Base-by-base conservation (phyloP, 208 protist species). In the Acanthamoeba sp. region DNA sequence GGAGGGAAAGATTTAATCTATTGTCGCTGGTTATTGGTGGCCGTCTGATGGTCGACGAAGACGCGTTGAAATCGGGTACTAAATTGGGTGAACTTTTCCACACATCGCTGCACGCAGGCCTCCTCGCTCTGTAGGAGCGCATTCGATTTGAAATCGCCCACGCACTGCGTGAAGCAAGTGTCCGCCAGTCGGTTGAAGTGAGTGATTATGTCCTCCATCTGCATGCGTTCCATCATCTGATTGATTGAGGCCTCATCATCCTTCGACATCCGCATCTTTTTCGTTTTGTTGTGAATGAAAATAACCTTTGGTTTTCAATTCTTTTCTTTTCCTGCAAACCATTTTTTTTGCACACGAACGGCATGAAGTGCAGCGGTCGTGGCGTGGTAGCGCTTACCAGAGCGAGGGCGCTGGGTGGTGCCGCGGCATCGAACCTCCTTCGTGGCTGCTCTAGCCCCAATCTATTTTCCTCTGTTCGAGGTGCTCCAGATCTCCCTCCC, bases 11-110 rank as follows among this genome's bases (percentile, higher is more conserved):
- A 38, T 5, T 14, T n/a, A 1, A 36, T 71, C 48, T 57, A 40
- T 87, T 87, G 22, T 87, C 78, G 78, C 48, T 87, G 78, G 20
- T 87, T 52, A 29, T 87, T 87, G 27, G 78, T 45, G 16, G 0
- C 78, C 45, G 87, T 92, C 29, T 92, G 87, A 22, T 92, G 87
- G 7, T 92, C 87, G 24, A 92, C 87, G 36, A 92, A 92, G n/a
- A 52, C 62, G 20, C 40, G 55, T 45, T 92, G 87, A 22, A 92
- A 73, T 7, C 87, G 55, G 7, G 48, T 78, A 40, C 87, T 92
- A 29, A 92, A 92, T 29, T 69, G 55, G 45, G 36, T 73, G 57
- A 92, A 92, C 40, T 92, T 92, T n/a, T 92, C 87, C 12, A 92
- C 62, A 32, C 87, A 92, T 45, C 87, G 55, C 32, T 55, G 27